Conservation (phyloP, 192 early-diverging fungal species). For the Coemansia sp. region DNA sequence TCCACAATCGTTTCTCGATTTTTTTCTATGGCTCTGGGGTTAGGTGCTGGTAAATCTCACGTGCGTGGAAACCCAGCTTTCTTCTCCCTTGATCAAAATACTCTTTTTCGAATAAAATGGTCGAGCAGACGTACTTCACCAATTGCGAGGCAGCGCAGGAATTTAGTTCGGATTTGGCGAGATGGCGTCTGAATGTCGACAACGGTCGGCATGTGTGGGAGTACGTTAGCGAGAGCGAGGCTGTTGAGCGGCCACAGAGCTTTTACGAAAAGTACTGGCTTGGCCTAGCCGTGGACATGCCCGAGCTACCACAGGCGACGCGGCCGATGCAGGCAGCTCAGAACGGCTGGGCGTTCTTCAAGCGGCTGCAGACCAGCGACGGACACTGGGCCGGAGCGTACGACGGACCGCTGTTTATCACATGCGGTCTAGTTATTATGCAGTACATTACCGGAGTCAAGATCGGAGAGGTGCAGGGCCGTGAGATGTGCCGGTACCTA, state of each 20-base stretch:
- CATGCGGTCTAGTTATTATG: constrained; percentile 86
- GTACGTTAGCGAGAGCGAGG: constrained; percentile 55
- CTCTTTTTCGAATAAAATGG: constrained; percentile 10
- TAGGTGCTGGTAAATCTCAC: background rate
- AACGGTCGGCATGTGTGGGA: constrained; percentile 93
- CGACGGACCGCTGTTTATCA: constrained; percentile 96
- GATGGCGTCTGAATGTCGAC: constrained; percentile 83
- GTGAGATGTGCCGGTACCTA: constrained; percentile 88
- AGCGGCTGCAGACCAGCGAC: constrained; percentile 81
- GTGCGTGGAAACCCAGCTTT: background rate
- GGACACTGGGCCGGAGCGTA: constrained; percentile 97
- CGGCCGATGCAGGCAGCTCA: constrained; percentile 79
- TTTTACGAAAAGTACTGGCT: constrained; percentile 87
- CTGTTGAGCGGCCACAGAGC: constrained; percentile 66
- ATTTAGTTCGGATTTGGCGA: constrained; percentile 68
- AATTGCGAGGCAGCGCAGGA: constrained; percentile 30
- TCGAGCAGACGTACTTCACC: constrained; percentile 44
- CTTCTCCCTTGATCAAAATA: background rate
- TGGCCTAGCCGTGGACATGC: constrained; percentile 60
- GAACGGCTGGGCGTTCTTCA: constrained; percentile 90
- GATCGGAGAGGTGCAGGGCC: constrained; percentile 61
- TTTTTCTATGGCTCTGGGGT: background rate
- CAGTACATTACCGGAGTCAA: constrained; percentile 80
- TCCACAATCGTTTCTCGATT: background rate
- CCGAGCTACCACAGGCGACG: constrained; percentile 57